Conservation (phyloP, 164 flowering plant species). For the Aristolochia contorta region DNA sequence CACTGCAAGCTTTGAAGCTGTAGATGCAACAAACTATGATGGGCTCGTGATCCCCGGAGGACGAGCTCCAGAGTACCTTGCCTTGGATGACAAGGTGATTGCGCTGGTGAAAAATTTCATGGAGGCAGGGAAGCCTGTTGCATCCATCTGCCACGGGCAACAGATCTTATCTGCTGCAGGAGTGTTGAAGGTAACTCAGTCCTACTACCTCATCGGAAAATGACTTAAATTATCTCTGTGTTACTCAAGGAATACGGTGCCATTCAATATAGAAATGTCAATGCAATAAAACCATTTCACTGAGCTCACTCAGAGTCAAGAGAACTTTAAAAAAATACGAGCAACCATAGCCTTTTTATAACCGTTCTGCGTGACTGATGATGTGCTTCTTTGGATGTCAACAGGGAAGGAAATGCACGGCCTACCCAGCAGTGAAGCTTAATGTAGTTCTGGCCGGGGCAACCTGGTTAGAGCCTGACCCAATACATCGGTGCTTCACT, state of each 20-base stretch:
- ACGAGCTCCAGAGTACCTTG: slow-evolving; percentile 89
- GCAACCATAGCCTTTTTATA: neutral
- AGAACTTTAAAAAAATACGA: neutral
- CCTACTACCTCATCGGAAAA: neutral
- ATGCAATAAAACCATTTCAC: too few species aligned
- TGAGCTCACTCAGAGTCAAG: neutral
- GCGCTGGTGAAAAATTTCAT: slow-evolving; percentile 67
- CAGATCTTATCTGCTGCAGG: slow-evolving; percentile 93
- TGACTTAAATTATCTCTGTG: neutral
- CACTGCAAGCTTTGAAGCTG: slow-evolving; percentile 48
- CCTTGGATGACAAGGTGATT: slow-evolving; percentile 62
- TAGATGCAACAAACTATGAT: slow-evolving; percentile 60
- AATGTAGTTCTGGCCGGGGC: slow-evolving; percentile 74
- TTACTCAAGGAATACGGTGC: too few species aligned
- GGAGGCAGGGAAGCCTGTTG: slow-evolving; percentile 74
- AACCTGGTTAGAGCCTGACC: slow-evolving; percentile 88
- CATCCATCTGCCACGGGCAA: slow-evolving; percentile 97
- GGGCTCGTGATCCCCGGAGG: slow-evolving; percentile 99
- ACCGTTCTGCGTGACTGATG: neutral
- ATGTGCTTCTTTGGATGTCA: neutral
- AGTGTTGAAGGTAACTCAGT: slow-evolving; percentile 65
- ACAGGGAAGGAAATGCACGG: slow-evolving; percentile 88
- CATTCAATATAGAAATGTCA: too few species aligned
- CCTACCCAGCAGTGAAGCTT: slow-evolving; percentile 97
- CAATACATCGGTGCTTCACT: slow-evolving; percentile 81